Evolutionary conservation across 2,329 filamentous ascomycete genomes (phyloP), one percentile per base, ranked within the genome.

Genomic region (Cladobotryum mycophilum): DNA sequence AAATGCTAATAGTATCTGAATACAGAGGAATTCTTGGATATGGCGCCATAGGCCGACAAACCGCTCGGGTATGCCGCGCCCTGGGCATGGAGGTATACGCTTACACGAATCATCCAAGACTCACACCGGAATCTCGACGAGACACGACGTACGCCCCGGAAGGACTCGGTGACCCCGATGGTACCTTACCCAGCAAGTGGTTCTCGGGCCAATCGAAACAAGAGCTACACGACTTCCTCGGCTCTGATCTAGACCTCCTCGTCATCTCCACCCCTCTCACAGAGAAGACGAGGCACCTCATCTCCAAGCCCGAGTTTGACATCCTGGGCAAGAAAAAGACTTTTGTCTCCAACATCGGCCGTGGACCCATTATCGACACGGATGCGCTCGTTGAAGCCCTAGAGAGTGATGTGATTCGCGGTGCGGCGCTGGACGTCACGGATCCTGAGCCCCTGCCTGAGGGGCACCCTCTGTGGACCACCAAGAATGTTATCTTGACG

Each of bases 371-470:
- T 13, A 62, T 79, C 18, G 60, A 74, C 45, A 75, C 73, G 2
- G 68, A 76, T 2, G 84, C 80, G 2, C 63, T 92, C 46, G 76
- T 89, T 15, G 70, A 71, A 1, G 84, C 85, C 0, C 68, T 91
- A 11, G 67, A 77, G 37, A 55, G 55, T 3, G 72, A 64, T 5
- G 44, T 62, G 14, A 70, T 76, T 44, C 61, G 72, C 3, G 88
- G 88, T 30, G 88, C 88, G 0, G 86, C 86, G 1, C 67, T 92
- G 38, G 88, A 91, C 62, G 88, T 92, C 1, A 86, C 87, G 2
- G 86, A 91, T 53, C 88, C 88, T 0, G 88, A 92, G 65, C 88
- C 88, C 0, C 64, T 92, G 55, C 86, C 86, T 0, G 67, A 74
- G 2, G 79, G 84, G 4, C 81, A 87, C 61, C 76, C 80, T 55